These are phyloP conservation scores for Musa balbisiana DNA, from an alignment of 202 grass and related monocot genomes.

Conservation along the genomic window DNA sequence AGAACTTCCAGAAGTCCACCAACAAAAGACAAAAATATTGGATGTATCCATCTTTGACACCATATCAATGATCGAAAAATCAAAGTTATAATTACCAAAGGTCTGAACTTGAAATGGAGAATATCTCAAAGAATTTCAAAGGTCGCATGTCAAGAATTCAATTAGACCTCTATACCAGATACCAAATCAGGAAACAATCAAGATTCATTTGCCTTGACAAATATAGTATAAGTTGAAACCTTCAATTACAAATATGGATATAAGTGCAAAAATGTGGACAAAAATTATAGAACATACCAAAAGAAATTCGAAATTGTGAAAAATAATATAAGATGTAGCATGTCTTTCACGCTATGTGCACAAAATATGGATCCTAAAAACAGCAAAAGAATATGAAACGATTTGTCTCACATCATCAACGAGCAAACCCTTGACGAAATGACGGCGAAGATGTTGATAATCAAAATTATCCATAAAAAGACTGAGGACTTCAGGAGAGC, in stretches of 20 bases:
- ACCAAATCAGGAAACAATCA: not conserved
- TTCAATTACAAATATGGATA: not conserved
- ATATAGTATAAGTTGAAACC: not conserved
- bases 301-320: not conserved
- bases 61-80: too few relatives aligned
- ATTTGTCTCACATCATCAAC: slow-evolving; percentile 69
- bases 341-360: not conserved
- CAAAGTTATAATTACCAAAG: too few relatives aligned
- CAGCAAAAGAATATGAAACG: slow-evolving; percentile 4
- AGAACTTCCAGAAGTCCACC: too few relatives aligned
- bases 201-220: not conserved
- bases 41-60: too few relatives aligned
- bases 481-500: slow-evolving; percentile 83
- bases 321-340: not conserved
- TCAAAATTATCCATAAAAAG: slow-evolving; percentile 98
- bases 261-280: not conserved
- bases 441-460: slow-evolving; percentile 90
- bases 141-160: too few relatives aligned
- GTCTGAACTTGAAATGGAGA: too few relatives aligned
- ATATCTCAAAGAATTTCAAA: too few relatives aligned
- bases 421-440: slow-evolving; percentile 94
- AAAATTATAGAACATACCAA: not conserved
- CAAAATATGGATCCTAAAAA: not conserved
- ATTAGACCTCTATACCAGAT: not conserved
- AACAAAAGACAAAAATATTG: too few relatives aligned